Percentiles rank a stretch among this genome's conserved stretches.
These are phyloP conservation scores for Trichoderma breve DNA, from an alignment of 2,329 filamentous ascomycete species.

Conservation along the genomic window DNA sequence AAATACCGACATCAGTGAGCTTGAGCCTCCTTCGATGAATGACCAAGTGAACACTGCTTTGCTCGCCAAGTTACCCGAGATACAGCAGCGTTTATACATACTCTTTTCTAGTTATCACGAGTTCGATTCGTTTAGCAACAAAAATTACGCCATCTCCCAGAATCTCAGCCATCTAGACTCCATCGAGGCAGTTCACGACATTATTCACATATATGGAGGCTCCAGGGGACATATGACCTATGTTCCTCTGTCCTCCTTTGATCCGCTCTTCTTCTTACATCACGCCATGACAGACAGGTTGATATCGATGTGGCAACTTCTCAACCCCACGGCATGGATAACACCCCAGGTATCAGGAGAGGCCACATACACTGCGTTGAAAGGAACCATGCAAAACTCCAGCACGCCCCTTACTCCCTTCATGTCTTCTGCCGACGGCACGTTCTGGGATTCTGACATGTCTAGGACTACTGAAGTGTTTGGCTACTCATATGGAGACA, in stretches of 20 bases:
- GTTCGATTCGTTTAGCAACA: slow-evolving; percentile 68
- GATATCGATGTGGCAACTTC: slow-evolving; percentile 72
- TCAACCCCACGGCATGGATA: slow-evolving; percentile 69
- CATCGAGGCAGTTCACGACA: slow-evolving; percentile 63
- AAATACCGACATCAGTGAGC: slow-evolving; percentile 31
- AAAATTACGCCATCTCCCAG: slow-evolving; percentile 55
- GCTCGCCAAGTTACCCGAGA: slow-evolving; percentile 47
- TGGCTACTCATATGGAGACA: slow-evolving; percentile 74
- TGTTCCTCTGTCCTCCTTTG: slow-evolving; percentile 71
- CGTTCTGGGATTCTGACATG: slow-evolving; percentile 66
- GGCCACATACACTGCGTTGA: slow-evolving; percentile 59
- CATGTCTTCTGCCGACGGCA: slow-evolving; percentile 53
- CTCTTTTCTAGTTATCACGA: slow-evolving; percentile 66
- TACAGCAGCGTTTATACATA: slow-evolving; percentile 64
- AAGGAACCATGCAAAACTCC: slow-evolving; percentile 53
- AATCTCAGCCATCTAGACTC: slow-evolving; percentile 58
- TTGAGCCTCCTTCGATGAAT: slow-evolving; percentile 54
- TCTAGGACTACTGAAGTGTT: slow-evolving; percentile 60
- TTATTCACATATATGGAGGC: slow-evolving; percentile 59
- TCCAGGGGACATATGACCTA: slow-evolving; percentile 67
- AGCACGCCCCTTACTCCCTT: slow-evolving; percentile 66
- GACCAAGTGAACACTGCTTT: slow-evolving; percentile 49
- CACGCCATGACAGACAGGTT: slow-evolving; percentile 74
- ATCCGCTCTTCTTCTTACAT: slow-evolving; percentile 77
- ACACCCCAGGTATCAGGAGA: slow-evolving; percentile 52